Evolutionary conservation across 306 rosid genomes (phyloP).

Genomic region (Vigna nakashimae): DNA sequence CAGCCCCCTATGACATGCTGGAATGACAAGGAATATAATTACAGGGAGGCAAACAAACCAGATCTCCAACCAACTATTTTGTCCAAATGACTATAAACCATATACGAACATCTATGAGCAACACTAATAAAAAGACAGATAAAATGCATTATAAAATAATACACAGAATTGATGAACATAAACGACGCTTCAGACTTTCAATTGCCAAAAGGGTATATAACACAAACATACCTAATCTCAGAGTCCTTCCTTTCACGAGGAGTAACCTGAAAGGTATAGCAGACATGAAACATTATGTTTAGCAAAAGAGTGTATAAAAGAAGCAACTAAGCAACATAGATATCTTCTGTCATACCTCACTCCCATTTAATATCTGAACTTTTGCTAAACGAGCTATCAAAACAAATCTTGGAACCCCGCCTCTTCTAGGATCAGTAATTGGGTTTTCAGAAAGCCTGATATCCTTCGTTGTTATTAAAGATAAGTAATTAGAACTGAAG

Average conservation of each 20-base stretch:
- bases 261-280: slow-evolving; percentile 63
- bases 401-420: slow-evolving; percentile 81
- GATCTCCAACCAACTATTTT: slow-evolving; percentile 4
- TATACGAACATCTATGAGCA: slow-evolving; percentile 10
- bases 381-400: slow-evolving; percentile 82
- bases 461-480: slow-evolving; percentile 60
- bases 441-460: slow-evolving; percentile 89
- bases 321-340: slow-evolving; percentile 28
- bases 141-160: slow-evolving; percentile 8
- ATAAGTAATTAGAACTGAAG: slow-evolving; percentile 48
- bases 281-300: slow-evolving; percentile 29
- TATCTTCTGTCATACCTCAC: slow-evolving; percentile 70
- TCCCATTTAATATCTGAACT: slow-evolving; percentile 79
- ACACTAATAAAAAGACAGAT: slow-evolving; percentile 17
- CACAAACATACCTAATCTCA: slow-evolving; percentile 75
- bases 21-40: neutral
- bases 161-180: slow-evolving; percentile 10
- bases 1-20: neutral
- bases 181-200: neutral
- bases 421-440: slow-evolving; percentile 73
- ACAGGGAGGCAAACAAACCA: slow-evolving; percentile 7
- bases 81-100: slow-evolving; percentile 2
- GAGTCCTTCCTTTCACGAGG: slow-evolving; percentile 94
- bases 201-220: neutral
- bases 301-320: slow-evolving; percentile 25